Conservation (phyloP, 371 early-diverging fungal species). For the Circinella minor region DNA sequence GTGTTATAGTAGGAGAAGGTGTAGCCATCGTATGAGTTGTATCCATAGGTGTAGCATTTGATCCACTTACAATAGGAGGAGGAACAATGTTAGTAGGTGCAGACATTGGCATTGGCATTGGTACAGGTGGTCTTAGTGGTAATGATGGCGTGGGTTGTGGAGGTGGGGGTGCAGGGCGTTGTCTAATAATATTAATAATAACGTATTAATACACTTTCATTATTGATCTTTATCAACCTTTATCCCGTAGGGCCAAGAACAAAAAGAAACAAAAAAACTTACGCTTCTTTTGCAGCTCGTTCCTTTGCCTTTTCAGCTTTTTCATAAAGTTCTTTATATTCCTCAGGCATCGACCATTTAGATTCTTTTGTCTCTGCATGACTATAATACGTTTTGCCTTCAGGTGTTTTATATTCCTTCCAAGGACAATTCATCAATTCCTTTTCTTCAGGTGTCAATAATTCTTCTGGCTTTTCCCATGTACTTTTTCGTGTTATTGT, state of each 20-base stretch:
- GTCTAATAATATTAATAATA: not conserved
- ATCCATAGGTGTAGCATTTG: not conserved
- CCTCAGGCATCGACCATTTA: slow-evolving; percentile 87
- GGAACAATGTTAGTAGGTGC: not conserved
- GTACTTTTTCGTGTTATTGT: slow-evolving; percentile 76
- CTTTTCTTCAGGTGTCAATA: slow-evolving; percentile 83
- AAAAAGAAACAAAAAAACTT: not conserved
- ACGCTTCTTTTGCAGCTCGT: slow-evolving; percentile 34
- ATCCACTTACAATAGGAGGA: slow-evolving; percentile 6
- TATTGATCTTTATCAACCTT: not conserved
- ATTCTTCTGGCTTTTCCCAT: slow-evolving; percentile 96
- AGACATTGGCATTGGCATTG: not conserved
- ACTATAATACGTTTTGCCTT: slow-evolving; percentile 91
- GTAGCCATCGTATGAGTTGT: not conserved
- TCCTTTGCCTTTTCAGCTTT: slow-evolving; percentile 45
- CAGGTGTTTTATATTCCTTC: slow-evolving; percentile 87
- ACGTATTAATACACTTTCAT: not conserved
- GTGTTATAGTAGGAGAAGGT: not conserved
- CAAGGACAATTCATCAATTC: slow-evolving; percentile 75
- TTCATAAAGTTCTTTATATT: slow-evolving; percentile 61
- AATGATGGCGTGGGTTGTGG: not conserved
- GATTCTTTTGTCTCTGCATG: slow-evolving; percentile 83
- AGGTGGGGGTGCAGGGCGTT: not conserved
- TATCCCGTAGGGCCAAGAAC: not conserved
- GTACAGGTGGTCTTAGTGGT: not conserved